Percentiles rank a stretch among this genome's conserved stretches.
phyloP scores from a whole-genome alignment of 805 yeast species.

The Spathaspora boniae region DNA sequence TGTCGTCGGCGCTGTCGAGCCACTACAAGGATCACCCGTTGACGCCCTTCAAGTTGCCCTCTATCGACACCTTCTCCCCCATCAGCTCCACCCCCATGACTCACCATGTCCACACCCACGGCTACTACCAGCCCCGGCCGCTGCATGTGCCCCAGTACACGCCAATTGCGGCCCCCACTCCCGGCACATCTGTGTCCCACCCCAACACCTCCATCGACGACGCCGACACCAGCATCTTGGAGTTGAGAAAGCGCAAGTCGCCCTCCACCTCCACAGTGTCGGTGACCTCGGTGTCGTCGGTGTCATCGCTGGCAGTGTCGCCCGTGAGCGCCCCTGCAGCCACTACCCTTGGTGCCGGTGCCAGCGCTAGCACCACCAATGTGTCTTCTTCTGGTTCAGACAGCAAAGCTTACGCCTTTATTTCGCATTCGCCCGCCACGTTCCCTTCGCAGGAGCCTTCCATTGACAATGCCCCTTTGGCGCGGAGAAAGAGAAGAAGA shows the following conservation, averaged over 20 bases:
- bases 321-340: constrained; percentile 14
- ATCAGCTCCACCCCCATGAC: neutral
- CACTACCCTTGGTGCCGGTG: no score
- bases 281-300: no score
- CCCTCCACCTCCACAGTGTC: neutral
- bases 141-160: neutral
- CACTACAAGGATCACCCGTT: constrained; percentile 10
- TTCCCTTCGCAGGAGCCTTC: constrained; percentile 78
- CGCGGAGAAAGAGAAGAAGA: constrained; percentile 92
- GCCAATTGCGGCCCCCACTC: neutral
- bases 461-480: constrained; percentile 88
- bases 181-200: constrained; percentile 5
- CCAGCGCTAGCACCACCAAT: no score
- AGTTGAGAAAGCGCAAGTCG: constrained; percentile 6
- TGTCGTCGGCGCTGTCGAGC: constrained; percentile 10
- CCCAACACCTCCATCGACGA: constrained; percentile 5
- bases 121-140: neutral
- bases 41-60: constrained; percentile 19
- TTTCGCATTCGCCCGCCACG: constrained; percentile 88
- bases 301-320: constrained; percentile 8
- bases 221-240: constrained; percentile 8
- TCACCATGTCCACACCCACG: neutral
- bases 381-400: constrained; percentile 15
- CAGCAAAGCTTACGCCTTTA: constrained; percentile 74
- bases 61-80: constrained; percentile 14